Evolutionary conservation across 768 basidiomycete species (phyloP).

Genomic region (Lactarius evosmus): DNA sequence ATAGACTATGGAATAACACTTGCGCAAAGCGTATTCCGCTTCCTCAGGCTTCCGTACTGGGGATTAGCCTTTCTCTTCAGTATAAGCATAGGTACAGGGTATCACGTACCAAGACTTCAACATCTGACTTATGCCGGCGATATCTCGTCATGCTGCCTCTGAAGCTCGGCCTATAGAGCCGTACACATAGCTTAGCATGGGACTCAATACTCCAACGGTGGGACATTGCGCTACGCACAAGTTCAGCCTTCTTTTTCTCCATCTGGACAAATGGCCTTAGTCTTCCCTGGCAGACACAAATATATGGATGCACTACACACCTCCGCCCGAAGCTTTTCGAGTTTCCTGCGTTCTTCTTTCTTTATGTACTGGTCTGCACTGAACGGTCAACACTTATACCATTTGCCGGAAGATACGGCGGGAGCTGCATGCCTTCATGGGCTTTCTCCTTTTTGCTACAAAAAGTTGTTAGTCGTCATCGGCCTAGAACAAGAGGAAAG

Average conservation of each 20-base stretch:
- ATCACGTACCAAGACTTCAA: neutral
- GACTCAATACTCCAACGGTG: neutral
- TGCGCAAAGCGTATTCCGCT: neutral
- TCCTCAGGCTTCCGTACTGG: neutral
- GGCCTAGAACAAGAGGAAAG: conserved; percentile 20
- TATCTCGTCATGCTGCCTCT: conserved; percentile 33
- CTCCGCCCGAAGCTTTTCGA: conserved; percentile 56
- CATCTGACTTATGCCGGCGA: neutral
- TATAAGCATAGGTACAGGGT: neutral
- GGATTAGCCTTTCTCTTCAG: neutral
- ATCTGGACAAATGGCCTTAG: conserved; percentile 28
- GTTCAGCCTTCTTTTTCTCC: conserved; percentile 35
- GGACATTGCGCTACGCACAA: conserved; percentile 29
- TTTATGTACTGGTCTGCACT: conserved; percentile 60
- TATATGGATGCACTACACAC: conserved; percentile 37
- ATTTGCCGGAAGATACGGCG: neutral
- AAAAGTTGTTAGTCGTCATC: conserved; percentile 1
- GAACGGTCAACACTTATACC: conserved; percentile 17
- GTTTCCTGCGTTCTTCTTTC: conserved; percentile 52
- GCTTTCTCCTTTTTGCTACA: conserved; percentile 71
- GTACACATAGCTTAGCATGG: neutral
- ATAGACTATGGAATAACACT: neutral
- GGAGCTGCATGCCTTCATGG: conserved; percentile 50
- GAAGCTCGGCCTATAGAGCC: conserved; percentile 32
- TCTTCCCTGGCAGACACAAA: neutral